phyloP scores from a whole-genome alignment of 1,139 yeast species.

The Taphrina sp. region DNA sequence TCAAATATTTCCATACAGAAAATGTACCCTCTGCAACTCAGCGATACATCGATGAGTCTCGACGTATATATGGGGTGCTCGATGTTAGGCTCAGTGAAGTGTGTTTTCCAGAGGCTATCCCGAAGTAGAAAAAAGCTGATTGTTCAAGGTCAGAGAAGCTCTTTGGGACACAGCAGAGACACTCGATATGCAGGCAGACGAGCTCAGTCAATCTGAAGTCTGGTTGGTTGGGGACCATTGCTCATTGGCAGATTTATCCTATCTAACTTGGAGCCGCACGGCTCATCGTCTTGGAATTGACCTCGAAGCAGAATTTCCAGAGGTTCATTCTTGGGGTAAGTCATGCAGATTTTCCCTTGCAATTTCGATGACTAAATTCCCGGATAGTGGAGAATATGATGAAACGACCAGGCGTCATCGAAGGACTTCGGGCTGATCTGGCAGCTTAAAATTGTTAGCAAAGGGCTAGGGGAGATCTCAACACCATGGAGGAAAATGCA shows the following conservation, averaged over 20 bases:
- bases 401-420: constrained; percentile 8
- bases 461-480: too few relatives aligned
- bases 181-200: constrained; percentile 19
- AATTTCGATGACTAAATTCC: too few relatives aligned
- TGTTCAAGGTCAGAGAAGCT: constrained; percentile 15
- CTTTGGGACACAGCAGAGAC: constrained; percentile 14
- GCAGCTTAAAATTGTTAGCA: too few relatives aligned
- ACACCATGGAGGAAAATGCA: too few relatives aligned
- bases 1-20: constrained; percentile 5
- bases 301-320: constrained; percentile 2
- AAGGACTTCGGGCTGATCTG: too few relatives aligned
- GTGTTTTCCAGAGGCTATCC: background rate
- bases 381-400: too few relatives aligned
- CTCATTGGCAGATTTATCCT: constrained; percentile 10
- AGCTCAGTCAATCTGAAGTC: too few relatives aligned
- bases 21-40: constrained; percentile 9
- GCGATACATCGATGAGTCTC: constrained; percentile 10
- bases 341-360: too few relatives aligned
- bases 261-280: constrained; percentile 7
- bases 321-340: constrained; percentile 6
- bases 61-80: constrained; percentile 10
- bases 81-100: constrained; percentile 34
- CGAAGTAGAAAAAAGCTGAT: background rate
- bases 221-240: constrained; percentile 19
- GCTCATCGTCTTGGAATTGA: constrained; percentile 1